Base-by-base conservation (phyloP, 1,284 basidiomycete genomes). In the Neolentinus lepideus region DNA sequence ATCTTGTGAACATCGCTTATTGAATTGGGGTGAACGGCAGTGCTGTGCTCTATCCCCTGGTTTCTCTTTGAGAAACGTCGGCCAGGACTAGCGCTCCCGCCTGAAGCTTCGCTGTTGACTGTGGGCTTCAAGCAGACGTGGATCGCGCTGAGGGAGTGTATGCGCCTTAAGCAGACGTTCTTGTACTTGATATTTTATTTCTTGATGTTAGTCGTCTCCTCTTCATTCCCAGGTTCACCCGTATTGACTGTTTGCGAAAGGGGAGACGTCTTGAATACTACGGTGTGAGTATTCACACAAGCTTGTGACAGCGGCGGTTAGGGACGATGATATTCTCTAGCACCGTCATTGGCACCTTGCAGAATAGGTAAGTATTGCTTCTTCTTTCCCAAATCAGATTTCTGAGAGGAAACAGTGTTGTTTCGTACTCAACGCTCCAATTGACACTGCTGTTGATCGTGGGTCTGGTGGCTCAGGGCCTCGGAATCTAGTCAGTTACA, bases 131-230 rank as follows among this genome's bases (percentile, higher is more conserved):
- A 78, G 61, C 88, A 91, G 67, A 78, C 83, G 2, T 84, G 83
- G 62, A 74, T 84, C 47, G 87, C 86, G 1, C 72, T 89, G 52
- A 70, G 75, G 36, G 82, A 90, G 61, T 89, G 86, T 62, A 66
- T 84, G 66, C 76, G 77, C 26, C 75, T 90, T 56, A 90, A 88
- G 65, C 88, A 91, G 63, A 91, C 85, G 1, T 87, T 87, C 63
- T 60, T 88, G 47, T 90, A 90, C 62, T 75, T 90, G 2, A 71
- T 87, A 16, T 89, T 89, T 63, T 90, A 87, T 66, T 90, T 90
- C 65, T 70, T 90, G 27, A 87, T 90, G 85, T 83, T 62, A 56
- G 81, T 69, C 2, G 27, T 25, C 16, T 52, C 35, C 25, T 22
- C 24, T 35, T 25, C 10, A 14, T 52, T 25, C 35, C 58, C 51